Conservation (phyloP, 2,329 filamentous ascomycete genomes). For the Alternaria solani region DNA sequence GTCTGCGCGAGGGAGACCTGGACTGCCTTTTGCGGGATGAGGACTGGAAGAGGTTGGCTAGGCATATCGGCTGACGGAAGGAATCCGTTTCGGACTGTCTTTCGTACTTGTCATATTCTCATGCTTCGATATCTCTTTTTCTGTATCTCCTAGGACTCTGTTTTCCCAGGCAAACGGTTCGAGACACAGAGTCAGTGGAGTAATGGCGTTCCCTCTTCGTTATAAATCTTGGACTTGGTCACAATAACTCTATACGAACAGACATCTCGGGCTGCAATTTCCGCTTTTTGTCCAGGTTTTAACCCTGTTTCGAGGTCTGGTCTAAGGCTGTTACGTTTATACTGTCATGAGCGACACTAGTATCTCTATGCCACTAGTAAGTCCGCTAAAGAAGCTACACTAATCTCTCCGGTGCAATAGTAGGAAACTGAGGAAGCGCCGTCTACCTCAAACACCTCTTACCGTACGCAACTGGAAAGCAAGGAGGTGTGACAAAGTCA, state of each 20-base stretch:
- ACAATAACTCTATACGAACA: not conserved
- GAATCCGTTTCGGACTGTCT: not conserved
- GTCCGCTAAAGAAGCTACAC: no score
- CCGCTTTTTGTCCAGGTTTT: not conserved
- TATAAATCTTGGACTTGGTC: not conserved
- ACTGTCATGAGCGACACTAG: not conserved
- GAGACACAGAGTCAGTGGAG: not conserved
- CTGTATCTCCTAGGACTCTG: not conserved
- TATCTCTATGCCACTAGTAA: not conserved
- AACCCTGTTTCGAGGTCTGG: not conserved
- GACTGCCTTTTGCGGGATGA: conserved; percentile 29
- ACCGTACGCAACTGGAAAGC: not conserved
- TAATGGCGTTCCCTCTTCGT: not conserved
- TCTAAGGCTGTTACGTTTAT: not conserved
- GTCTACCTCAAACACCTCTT: not conserved
- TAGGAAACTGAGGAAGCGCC: no score
- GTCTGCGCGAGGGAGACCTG: conserved; percentile 57
- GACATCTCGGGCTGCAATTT: not conserved
- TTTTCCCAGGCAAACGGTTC: not conserved
- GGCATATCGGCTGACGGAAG: not conserved
- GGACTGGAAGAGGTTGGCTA: not conserved
- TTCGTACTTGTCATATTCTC: not conserved
- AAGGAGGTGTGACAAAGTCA: not conserved
- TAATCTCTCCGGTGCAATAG: no score
- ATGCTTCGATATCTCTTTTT: not conserved